Evolutionary conservation across 768 basidiomycete genomes (phyloP).

Genomic region (Suillus subluteus): DNA sequence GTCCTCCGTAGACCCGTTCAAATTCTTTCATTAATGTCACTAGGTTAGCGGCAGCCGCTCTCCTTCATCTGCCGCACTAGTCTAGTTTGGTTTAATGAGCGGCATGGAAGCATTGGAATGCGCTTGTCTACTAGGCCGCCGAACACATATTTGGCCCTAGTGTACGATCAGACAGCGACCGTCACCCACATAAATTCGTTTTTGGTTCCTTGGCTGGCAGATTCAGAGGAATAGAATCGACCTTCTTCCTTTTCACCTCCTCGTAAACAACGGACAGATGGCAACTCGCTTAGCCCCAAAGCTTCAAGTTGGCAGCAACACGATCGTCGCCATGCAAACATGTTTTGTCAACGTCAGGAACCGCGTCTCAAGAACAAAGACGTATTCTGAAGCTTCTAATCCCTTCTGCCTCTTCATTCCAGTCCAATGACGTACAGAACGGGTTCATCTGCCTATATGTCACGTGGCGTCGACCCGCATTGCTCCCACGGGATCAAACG

Average conservation of each 20-base stretch:
- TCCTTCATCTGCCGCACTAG: background rate
- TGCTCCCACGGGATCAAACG: no score
- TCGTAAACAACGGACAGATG: no score
- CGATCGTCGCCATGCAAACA: background rate
- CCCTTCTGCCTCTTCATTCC: background rate
- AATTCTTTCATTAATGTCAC: background rate
- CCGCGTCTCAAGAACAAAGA: background rate
- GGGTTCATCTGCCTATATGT: no score
- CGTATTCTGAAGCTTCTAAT: background rate
- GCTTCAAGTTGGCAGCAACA: background rate
- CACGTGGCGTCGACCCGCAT: no score
- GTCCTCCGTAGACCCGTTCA: background rate
- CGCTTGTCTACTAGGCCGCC: background rate
- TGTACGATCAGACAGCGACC: background rate
- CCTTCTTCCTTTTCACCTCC: background rate
- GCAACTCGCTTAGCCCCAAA: background rate
- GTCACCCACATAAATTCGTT: background rate
- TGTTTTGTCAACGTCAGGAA: background rate
- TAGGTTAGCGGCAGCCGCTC: background rate
- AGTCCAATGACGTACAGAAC: no score
- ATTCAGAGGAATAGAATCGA: background rate
- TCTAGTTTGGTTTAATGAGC: background rate
- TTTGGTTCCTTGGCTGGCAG: background rate
- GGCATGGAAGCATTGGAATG: background rate
- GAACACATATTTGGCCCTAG: background rate